These are phyloP conservation scores for Alternaria triticimaculans DNA, from an alignment of 2,329 filamentous ascomycete genomes.

Conservation along the genomic window DNA sequence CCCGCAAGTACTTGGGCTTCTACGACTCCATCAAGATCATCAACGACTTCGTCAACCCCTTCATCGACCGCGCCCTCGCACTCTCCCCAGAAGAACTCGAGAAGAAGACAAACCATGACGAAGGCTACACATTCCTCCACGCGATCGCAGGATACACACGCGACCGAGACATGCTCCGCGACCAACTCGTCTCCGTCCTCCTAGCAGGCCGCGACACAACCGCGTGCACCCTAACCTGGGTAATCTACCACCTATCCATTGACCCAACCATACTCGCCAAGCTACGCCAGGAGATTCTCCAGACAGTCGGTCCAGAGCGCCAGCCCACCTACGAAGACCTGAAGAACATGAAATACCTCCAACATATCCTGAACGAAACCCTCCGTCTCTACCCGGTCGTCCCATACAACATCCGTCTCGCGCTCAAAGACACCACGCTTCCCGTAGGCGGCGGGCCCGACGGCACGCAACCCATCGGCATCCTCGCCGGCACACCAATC, in stretches of 20 bases:
- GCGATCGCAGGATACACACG: conserved; percentile 82
- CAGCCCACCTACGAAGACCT: conserved; percentile 76
- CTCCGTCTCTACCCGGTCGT: conserved; percentile 58
- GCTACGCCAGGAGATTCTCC: conserved; percentile 75
- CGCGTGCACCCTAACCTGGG: conserved; percentile 79
- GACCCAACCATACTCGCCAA: conserved; percentile 71
- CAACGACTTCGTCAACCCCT: conserved; percentile 77
- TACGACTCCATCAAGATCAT: conserved; percentile 69
- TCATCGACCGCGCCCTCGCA: conserved; percentile 75
- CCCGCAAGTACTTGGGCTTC: conserved; percentile 67
- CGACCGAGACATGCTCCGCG: conserved; percentile 71
- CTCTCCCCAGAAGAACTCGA: conserved; percentile 75
- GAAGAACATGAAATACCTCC: conserved; percentile 82
- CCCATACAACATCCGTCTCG: conserved; percentile 58
- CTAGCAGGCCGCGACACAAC: conserved; percentile 90
- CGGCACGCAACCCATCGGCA: conserved; percentile 53
- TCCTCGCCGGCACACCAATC: conserved; percentile 53
- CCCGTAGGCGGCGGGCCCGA: conserved; percentile 57
- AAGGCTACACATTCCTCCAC: conserved; percentile 83
- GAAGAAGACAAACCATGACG: conserved; percentile 73
- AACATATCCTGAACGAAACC: conserved; percentile 45
- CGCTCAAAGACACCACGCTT: conserved; percentile 56
- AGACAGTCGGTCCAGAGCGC: conserved; percentile 67
- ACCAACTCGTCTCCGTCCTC: conserved; percentile 76
- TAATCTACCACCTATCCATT: conserved; percentile 79